Percentiles rank a stretch among this genome's conserved stretches.
Evolutionary conservation across 305 asterid species (phyloP).

Genomic region (Fraxinus nigra): DNA sequence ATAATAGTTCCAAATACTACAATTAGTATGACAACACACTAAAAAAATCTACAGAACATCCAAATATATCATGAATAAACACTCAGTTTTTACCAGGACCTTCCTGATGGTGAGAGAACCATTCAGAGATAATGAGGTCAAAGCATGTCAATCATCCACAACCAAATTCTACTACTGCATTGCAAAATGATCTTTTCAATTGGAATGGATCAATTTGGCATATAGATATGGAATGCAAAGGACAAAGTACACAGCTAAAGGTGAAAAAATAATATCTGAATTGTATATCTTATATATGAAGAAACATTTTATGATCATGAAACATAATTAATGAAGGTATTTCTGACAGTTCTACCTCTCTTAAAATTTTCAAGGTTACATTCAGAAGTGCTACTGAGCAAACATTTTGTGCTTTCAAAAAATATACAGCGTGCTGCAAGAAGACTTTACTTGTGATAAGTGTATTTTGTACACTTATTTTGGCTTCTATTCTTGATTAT

Average conservation of each 20-base stretch:
- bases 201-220: not conserved
- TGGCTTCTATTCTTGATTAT: not conserved
- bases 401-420: not conserved
- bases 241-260: not conserved
- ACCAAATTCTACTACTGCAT: not conserved
- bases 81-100: not conserved
- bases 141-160: not conserved
- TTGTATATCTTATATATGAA: not conserved
- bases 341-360: not conserved
- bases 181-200: not conserved
- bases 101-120: not conserved
- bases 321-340: conserved; percentile 1
- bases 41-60: not conserved
- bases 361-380: not conserved
- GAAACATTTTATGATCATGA: not conserved
- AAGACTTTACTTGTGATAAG: not conserved
- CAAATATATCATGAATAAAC: not conserved
- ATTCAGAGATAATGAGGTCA: not conserved
- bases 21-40: not conserved
- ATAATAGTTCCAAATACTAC: not conserved
- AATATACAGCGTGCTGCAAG: not conserved
- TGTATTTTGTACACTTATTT: not conserved
- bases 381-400: not conserved
- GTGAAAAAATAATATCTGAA: not conserved
- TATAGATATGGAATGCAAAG: not conserved